Evolutionary conservation across 202 grass and related monocot species (phyloP).

Genomic region (Saccharum hybrid): DNA sequence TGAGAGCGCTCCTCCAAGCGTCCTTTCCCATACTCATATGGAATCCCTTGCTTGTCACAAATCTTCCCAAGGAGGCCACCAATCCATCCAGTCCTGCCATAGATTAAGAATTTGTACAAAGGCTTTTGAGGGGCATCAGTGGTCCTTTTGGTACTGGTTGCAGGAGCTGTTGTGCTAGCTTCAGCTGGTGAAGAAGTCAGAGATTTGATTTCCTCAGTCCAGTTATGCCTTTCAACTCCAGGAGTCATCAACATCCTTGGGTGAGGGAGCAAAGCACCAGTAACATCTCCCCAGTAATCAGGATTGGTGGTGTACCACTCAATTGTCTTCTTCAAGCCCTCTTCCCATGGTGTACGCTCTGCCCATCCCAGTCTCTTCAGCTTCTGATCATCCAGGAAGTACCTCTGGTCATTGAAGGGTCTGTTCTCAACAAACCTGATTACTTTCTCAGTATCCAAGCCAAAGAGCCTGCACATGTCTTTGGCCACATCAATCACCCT

Average conservation of each 20-base stretch:
- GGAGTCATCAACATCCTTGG: slow-evolving; percentile 87
- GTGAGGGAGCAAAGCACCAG: slow-evolving; percentile 77
- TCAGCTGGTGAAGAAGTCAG: slow-evolving; percentile 38
- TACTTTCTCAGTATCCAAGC: slow-evolving; percentile 61
- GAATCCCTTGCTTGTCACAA: slow-evolving; percentile 61
- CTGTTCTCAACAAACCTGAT: slow-evolving; percentile 83
- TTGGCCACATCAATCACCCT: slow-evolving; percentile 88
- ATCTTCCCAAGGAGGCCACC: slow-evolving; percentile 60
- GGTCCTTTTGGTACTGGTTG: slow-evolving; percentile 26
- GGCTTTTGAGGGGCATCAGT: slow-evolving; percentile 39
- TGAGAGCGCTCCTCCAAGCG: slow-evolving; percentile 63
- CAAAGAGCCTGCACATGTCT: slow-evolving; percentile 81
- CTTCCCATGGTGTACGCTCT: slow-evolving; percentile 74
- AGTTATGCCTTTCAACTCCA: slow-evolving; percentile 65
- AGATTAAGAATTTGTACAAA: slow-evolving; percentile 66
- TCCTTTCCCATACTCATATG: slow-evolving; percentile 65
- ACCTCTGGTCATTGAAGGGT: slow-evolving; percentile 91
- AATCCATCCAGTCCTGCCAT: slow-evolving; percentile 71
- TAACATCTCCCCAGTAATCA: slow-evolving; percentile 87
- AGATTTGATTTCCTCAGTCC: slow-evolving; percentile 52
- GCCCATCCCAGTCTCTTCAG: slow-evolving; percentile 79
- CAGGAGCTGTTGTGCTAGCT: slow-evolving; percentile 27
- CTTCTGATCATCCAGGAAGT: slow-evolving; percentile 87
- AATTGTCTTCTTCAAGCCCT: slow-evolving; percentile 81
- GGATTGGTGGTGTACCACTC: slow-evolving; percentile 83